phyloP scores from a whole-genome alignment of 1,284 basidiomycete species.

The Veloboletus limbatus region DNA sequence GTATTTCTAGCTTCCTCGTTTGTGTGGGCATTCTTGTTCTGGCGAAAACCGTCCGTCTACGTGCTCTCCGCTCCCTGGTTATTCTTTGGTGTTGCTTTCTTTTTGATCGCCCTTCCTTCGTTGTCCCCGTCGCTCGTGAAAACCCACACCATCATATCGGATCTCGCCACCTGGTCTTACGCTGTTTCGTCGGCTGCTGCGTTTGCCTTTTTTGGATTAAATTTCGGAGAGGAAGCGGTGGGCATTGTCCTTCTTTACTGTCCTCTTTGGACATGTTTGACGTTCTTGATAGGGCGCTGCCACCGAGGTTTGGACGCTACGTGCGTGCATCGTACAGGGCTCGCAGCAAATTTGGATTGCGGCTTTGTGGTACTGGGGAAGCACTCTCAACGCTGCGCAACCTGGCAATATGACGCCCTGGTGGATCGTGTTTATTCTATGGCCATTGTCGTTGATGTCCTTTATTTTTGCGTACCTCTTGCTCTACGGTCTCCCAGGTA shows the following conservation, averaged over 20 bases:
- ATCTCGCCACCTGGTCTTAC: conserved; percentile 85
- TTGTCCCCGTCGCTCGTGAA: conserved; percentile 59
- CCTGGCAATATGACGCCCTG: conserved; percentile 60
- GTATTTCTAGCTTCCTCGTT: conserved; percentile 83
- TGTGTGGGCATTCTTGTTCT: conserved; percentile 90
- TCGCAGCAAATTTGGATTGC: conserved; percentile 93
- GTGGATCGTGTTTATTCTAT: conserved; percentile 82
- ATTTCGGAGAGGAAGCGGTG: conserved; percentile 94
- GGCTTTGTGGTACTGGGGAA: conserved; percentile 93
- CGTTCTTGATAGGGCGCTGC: conserved; percentile 65
- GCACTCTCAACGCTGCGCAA: conserved; percentile 60
- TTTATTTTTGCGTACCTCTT: conserved; percentile 79
- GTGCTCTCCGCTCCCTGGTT: conserved; percentile 85
- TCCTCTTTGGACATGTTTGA: conserved; percentile 9
- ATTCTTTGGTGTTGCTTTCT: conserved; percentile 86
- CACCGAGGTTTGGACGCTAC: conserved; percentile 86
- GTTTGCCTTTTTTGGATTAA: conserved; percentile 90
- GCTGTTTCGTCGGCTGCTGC: conserved; percentile 86
- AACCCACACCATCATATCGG: conserved; percentile 66
- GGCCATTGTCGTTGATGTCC: conserved; percentile 76
- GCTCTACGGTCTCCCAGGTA: conserved; percentile 82
- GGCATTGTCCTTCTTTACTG: conserved; percentile 24
- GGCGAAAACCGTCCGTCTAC: conserved; percentile 83
- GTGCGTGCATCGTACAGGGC: conserved; percentile 89
- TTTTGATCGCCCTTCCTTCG: conserved; percentile 85